phyloP scores from a whole-genome alignment of 2,329 filamentous ascomycete species.

The Rutstroemia sp. region DNA sequence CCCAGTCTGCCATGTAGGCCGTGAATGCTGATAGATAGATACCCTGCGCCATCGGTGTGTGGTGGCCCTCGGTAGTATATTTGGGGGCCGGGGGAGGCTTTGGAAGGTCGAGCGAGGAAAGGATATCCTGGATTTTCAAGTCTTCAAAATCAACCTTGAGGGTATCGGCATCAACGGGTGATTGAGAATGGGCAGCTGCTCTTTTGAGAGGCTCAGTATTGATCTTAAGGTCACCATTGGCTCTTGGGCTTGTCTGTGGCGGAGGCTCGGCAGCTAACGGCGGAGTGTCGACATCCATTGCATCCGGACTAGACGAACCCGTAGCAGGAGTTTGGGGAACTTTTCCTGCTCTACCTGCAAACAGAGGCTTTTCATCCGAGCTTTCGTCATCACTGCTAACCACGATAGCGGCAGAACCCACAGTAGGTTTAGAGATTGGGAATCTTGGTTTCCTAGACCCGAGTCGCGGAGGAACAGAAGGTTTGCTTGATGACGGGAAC shows the following conservation, averaged over 20 bases:
- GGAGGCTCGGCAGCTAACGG: conserved; percentile 6
- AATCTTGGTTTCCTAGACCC: conserved; percentile 16
- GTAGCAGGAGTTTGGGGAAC: conserved; percentile 1
- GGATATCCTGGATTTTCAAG: conserved; percentile 37
- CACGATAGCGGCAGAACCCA: conserved; percentile 24
- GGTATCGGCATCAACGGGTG: conserved; percentile 17
- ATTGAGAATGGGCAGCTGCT: conserved; percentile 24
- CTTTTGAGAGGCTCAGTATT: conserved; percentile 46
- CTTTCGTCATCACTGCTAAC: conserved; percentile 23
- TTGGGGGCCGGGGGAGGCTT: conserved; percentile 36
- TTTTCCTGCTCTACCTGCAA: conserved; percentile 25
- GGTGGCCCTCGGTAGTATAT: conserved; percentile 28
- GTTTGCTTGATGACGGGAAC: conserved; percentile 5
- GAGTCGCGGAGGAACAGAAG: conserved; percentile 11
- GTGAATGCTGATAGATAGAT: conserved; percentile 48
- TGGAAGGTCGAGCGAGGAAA: conserved; percentile 44
- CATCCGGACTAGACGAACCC: conserved; percentile 40
- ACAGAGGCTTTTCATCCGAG: conserved; percentile 24
- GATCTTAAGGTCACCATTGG: conserved; percentile 44
- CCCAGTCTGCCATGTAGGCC: conserved; percentile 46
- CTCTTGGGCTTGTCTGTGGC: conserved; percentile 14
- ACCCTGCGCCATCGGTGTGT: conserved; percentile 30
- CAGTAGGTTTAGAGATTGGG: conserved; percentile 20
- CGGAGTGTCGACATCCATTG: conserved; percentile 60
- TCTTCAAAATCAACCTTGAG: conserved; percentile 39